phyloP scores from a whole-genome alignment of 2,329 filamentous ascomycete genomes.

The Alternaria triticimaculans region DNA sequence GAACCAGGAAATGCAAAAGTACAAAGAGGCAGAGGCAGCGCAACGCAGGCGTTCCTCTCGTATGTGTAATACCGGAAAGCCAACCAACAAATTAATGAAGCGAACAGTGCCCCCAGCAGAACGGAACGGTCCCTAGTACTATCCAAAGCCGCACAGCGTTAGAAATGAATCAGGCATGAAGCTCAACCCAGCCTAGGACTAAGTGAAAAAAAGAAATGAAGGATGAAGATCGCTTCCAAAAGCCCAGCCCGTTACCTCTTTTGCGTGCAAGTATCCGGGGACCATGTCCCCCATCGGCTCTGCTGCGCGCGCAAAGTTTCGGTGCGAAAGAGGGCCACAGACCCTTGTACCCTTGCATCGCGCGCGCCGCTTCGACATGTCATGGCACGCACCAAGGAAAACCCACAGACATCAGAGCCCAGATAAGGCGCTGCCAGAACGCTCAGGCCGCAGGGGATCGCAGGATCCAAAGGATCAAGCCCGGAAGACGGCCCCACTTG shows the following conservation, averaged over 20 bases:
- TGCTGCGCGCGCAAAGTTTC: background rate
- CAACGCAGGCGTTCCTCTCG: background rate
- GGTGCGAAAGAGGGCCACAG: background rate
- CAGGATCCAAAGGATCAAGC: background rate
- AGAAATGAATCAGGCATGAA: constrained; percentile 2
- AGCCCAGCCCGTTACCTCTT: background rate
- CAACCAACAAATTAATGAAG: constrained; percentile 1
- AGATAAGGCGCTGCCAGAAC: background rate
- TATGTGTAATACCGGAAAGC: background rate
- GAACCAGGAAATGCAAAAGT: background rate
- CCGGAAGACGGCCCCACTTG: constrained; percentile 5
- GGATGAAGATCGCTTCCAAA: background rate
- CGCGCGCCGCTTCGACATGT: background rate
- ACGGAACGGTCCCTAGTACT: background rate
- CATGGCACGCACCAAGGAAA: background rate
- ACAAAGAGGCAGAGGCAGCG: background rate
- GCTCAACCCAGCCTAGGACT: background rate
- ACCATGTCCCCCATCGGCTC: background rate
- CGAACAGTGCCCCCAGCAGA: background rate
- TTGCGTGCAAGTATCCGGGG: background rate
- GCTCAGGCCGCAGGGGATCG: constrained; percentile 4
- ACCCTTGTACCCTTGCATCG: background rate
- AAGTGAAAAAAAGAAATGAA: constrained; percentile 3
- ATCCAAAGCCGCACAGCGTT: background rate
- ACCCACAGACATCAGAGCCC: background rate